Evolutionary conservation across 805 yeast genomes (phyloP), one percentile per base, ranked within the genome.

Genomic region (Metschnikowia lochheadii): DNA sequence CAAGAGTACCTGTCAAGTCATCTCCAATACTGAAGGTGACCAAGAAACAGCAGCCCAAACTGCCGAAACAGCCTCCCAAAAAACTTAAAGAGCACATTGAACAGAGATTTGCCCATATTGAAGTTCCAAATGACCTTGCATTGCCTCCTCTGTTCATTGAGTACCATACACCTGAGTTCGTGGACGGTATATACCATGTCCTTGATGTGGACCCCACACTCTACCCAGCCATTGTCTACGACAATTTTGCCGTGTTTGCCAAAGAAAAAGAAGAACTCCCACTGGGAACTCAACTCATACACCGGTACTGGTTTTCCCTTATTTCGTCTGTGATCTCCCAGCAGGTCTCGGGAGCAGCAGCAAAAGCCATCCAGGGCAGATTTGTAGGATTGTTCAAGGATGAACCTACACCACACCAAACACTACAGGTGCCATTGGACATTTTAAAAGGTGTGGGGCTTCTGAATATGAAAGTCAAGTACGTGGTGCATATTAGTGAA

Each of bases 291-390:
- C 69, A 63, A 3, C 40, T 57, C 20, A 68, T 71, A 26, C 45
- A 49, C 29, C 42, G 49, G 11, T 73, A 73, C 54, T 73, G 78
- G 78, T 60, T 66, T 47, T 56, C 69, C 34, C 57, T 73, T 37
- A 59, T 73, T 1, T 54, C 65, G 6, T 67, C 74, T 34, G 79
- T 87, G 3, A 78, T 87, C 2, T 77, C 85, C 0, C 94, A 87
- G 63, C 94, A 87, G 62, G 80, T 87, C 10, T 82, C 87, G 55
- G 96, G 96, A 1, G 77, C 80, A 0, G 95, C 97, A 1, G 96
- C 97, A 0, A 64, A 60, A 8, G 76, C 90, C 1, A 87, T 90
- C 31, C 75, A 77, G 50, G 52, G 54, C 10, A 77, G 79, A 56
- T 77, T 87, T 49, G 53, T 52, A 23, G 60, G 61, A 17, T 49